Evolutionary conservation across 2,329 filamentous ascomycete genomes (phyloP).

Genomic region (Alternaria brassicae): DNA sequence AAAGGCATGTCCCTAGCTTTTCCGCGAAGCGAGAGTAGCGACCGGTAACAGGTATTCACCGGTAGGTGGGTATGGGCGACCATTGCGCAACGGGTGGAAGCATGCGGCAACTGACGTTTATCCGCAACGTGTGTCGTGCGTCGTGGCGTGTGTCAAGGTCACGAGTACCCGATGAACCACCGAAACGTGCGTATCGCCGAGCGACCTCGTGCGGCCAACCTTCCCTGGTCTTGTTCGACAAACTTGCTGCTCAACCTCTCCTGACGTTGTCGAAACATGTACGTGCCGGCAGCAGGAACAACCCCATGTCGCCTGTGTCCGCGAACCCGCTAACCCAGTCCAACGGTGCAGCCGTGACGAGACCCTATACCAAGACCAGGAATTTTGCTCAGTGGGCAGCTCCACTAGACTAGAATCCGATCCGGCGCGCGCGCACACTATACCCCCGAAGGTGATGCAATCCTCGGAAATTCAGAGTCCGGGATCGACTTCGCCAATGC

Average conservation of each 20-base stretch:
- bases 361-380: conserved; percentile 11
- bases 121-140: conserved; percentile 4
- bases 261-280: background rate
- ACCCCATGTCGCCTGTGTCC: background rate
- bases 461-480: conserved; percentile 24
- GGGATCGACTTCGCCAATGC: conserved; percentile 22
- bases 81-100: background rate
- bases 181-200: conserved; percentile 3
- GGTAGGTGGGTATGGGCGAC: background rate
- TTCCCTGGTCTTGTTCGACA: background rate
- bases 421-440: conserved; percentile 12
- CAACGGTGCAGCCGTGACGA: conserved; percentile 8
- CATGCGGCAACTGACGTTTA: background rate
- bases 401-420: conserved; percentile 10
- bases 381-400: conserved; percentile 10
- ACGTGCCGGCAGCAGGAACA: background rate
- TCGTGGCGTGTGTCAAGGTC: background rate
- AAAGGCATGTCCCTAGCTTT: background rate
- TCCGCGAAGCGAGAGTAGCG: background rate
- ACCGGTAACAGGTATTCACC: conserved; percentile 1
- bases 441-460: conserved; percentile 22
- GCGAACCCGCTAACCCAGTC: background rate
- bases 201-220: background rate
- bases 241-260: background rate
- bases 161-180: conserved; percentile 4